Evolutionary conservation across 2,329 filamentous ascomycete genomes (phyloP).

Genomic region (Apiospora koreana): DNA sequence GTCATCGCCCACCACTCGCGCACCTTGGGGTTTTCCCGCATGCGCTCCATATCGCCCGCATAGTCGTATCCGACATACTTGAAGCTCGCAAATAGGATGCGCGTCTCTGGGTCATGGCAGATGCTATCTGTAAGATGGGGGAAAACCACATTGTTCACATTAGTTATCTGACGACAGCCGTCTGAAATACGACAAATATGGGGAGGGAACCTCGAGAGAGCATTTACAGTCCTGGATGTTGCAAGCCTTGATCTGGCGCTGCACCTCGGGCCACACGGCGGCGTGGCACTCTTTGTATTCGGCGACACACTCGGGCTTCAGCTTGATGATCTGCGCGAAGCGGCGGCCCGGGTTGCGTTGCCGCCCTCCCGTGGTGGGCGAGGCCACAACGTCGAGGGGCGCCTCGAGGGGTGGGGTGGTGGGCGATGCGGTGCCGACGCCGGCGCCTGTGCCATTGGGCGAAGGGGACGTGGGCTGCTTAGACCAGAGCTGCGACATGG

Average conservation of each 20-base stretch:
- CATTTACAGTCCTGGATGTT: slow-evolving; percentile 71
- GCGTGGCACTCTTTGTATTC: slow-evolving; percentile 76
- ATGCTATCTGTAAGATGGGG: slow-evolving; percentile 60
- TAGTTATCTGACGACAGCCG: neutral
- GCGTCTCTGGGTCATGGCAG: slow-evolving; percentile 63
- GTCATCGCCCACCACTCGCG: slow-evolving; percentile 82
- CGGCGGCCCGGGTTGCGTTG: slow-evolving; percentile 50
- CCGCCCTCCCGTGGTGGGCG: slow-evolving; percentile 19
- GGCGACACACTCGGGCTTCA: slow-evolving; percentile 65
- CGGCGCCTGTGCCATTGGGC: neutral
- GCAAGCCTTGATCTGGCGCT: slow-evolving; percentile 73
- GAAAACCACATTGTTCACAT: neutral
- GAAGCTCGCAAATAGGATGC: slow-evolving; percentile 73
- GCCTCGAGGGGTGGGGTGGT: neutral
- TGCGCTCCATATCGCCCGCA: slow-evolving; percentile 73
- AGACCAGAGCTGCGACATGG: slow-evolving; percentile 24
- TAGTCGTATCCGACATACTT: slow-evolving; percentile 78
- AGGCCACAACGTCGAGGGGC: neutral
- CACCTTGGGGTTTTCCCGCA: slow-evolving; percentile 72
- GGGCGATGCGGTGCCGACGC: neutral
- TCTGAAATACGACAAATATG: no score
- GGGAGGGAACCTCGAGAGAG: no score
- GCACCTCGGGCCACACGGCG: slow-evolving; percentile 75
- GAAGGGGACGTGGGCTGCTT: slow-evolving; percentile 13
- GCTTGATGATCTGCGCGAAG: slow-evolving; percentile 71